Base-by-base conservation (phyloP, 2,329 filamentous ascomycete genomes). In the Fusarium sterilihyphosum region DNA sequence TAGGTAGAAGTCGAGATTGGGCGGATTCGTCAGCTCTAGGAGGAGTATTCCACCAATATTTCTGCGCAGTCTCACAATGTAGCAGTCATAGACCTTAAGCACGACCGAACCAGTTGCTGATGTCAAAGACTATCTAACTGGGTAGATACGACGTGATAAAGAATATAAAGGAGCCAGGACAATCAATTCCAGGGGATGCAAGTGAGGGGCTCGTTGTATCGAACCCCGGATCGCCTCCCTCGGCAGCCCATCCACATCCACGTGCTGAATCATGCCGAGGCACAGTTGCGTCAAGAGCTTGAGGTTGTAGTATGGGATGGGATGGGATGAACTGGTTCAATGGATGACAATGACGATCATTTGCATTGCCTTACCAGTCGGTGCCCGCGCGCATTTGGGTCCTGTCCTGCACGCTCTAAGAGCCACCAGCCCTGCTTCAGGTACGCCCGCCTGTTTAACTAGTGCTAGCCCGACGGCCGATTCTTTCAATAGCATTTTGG, bases 251-350 rank as follows among this genome's bases (percentile, higher is more conserved):
- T 65, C 60, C 60, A 50, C 56, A 38, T 69, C 66, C 66, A 74
- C 72, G 52, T 74, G 67, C 59, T 69, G 38, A 37, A 73, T 49
- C 50, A 40, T 66, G 52, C 72, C 72, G 72, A 74, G 72, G 72
- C 72, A 74, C 67, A 61, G 61, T 60, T 18, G 60, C 47, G 40
- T 41, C n/a, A 33, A 38, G 62, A 50, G 33, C 37, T 56, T 38
- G 38, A 59, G 37, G 37, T 60, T 16, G 24, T 29, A 20, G 24
- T 29, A 26, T 29, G 29, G 29, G 29, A 29, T 35, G 33, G 33
- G 33, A 35, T 33, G 29, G 31, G 49, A 24, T 33, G 58, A 61
- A 41, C 18, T 53, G n/a, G 41, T 37, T 29, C 35, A n/a, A 40
- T 44, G 24, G 11, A n/a, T 44, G 31, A 6, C 14, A 29, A 37